Evolutionary conservation across 140 eudicot genomes (phyloP), one percentile per base, ranked within the genome.

Genomic region (Bidens hawaiensis): DNA sequence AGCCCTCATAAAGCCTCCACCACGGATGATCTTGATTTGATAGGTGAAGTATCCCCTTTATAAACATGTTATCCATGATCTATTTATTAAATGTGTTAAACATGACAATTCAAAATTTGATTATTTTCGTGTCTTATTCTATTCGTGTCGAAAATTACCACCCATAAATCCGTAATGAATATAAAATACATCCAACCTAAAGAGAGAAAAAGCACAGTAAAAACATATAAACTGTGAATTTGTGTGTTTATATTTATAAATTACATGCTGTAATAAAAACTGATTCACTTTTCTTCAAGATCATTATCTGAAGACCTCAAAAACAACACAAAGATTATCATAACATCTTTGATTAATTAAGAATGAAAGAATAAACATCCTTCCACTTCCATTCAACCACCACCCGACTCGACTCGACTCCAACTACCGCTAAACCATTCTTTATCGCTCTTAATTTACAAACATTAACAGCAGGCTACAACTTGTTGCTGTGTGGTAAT

Each of bases 371-470:
- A 60, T 46, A 8, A 14, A n/a, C n/a, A n/a, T 8, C n/a, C 24
- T 69, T 31, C 25, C 48, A 69, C 52, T 48, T 38, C 59, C 55
- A 48, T 59, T 69, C 41, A 13, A 49, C 55, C 4, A 49, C 55
- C 55, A 24, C 56, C 3, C 30, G 30, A 10, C n/a, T n/a, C n/a
- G n/a, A n/a, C n/a, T n/a, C n/a, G n/a, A n/a, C 4, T 25, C 59
- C 59, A 14, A 30, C 75, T 43, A 60, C 24, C 23, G 26, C 76
- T 61, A 25, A 17, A 15, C 24, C 69, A 22, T 27, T 19, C 42
- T 25, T 49, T 18, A 13, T 38, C 62, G 24, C 62, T 36, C 62
- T 58, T 73, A 38, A 68, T 38, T 59, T 59, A 65, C 68, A 73
- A 73, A 73, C 67, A 47, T 56, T 56, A 64, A 53, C n/a, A n/a